phyloP scores from a whole-genome alignment of 1,284 basidiomycete genomes.

The Boletus sp. region DNA sequence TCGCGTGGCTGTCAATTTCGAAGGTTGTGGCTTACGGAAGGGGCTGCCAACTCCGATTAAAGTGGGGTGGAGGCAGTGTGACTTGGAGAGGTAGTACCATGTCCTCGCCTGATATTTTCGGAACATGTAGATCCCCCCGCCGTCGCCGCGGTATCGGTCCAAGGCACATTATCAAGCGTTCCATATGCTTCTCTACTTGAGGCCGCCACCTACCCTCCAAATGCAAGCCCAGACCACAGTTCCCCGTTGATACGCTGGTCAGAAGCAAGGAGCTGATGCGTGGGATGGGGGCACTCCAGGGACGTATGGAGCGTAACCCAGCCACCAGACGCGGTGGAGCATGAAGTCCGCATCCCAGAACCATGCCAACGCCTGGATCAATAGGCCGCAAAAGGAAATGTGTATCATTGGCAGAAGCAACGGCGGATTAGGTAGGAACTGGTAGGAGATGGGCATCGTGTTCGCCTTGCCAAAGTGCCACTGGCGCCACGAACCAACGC shows the following conservation, averaged over 20 bases:
- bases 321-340: background rate
- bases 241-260: background rate
- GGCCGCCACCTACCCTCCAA: constrained; percentile 7
- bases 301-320: background rate
- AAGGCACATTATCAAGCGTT: background rate
- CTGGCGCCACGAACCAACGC: background rate
- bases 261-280: background rate
- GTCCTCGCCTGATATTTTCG: background rate
- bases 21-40: background rate
- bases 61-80: background rate
- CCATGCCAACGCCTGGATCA: background rate
- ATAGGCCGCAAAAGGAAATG: background rate
- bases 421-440: background rate
- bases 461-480: background rate
- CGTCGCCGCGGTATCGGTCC: background rate
- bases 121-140: background rate
- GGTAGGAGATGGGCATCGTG: constrained; percentile 8
- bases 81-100: background rate
- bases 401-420: background rate
- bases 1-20: background rate
- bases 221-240: background rate
- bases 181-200: background rate
- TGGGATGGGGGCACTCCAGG: constrained; percentile 6
- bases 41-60: background rate
- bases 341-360: background rate